Conservation (phyloP, 1,284 basidiomycete species). For the Sporisorium scitamineum region DNA sequence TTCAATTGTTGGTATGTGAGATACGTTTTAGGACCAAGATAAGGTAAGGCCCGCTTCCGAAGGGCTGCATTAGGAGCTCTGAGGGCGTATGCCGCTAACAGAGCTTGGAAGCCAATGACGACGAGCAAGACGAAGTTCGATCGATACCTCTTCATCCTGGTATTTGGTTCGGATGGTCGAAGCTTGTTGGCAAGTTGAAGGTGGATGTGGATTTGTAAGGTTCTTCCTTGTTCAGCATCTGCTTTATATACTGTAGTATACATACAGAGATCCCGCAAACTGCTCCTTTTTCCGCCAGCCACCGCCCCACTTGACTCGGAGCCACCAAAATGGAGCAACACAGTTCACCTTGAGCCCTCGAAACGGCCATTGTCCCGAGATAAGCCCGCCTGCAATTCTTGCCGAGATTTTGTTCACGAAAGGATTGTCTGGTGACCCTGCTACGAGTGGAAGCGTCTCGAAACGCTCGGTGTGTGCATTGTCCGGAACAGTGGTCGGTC, state of each 20-base stretch:
- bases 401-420: background rate
- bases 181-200: background rate
- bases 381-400: background rate
- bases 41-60: background rate
- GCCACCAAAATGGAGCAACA: background rate
- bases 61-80: background rate
- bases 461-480: background rate
- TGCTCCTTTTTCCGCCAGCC: too few species aligned
- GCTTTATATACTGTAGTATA: too few species aligned
- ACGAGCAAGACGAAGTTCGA: background rate
- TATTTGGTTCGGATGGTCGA: background rate
- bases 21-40: background rate
- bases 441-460: background rate
- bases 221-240: background rate
- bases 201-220: background rate
- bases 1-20: background rate
- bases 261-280: background rate
- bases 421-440: background rate
- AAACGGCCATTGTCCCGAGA: background rate
- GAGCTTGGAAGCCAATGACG: background rate
- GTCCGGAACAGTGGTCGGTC: too few species aligned
- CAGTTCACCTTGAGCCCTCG: background rate
- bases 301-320: background rate
- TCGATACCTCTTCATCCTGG: background rate
- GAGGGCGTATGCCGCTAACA: background rate